Evolutionary conservation across 106 monocot species (phyloP).

Genomic region (Apostasia shenzhenica): DNA sequence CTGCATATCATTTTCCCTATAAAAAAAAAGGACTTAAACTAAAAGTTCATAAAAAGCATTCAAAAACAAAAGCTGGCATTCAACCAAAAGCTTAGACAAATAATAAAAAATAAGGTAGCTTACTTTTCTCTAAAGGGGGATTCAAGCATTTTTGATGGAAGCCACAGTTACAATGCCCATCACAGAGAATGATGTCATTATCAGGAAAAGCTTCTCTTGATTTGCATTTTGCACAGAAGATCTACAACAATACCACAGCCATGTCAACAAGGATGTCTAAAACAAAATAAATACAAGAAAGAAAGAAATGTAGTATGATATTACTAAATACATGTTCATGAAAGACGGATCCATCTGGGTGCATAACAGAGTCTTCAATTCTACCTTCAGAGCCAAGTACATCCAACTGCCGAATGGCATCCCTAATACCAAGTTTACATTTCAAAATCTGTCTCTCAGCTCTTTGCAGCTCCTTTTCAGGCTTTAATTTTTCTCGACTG

Average conservation of each 20-base stretch:
- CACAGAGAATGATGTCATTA: constrained; percentile 72
- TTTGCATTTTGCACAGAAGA: constrained; percentile 77
- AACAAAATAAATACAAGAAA: constrained; percentile 4
- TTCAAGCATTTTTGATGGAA: constrained; percentile 81
- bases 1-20: no score
- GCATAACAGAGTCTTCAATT: constrained; percentile 39
- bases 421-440: constrained; percentile 82
- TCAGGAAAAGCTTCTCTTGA: constrained; percentile 53
- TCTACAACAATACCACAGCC: constrained; percentile 22
- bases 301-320: background rate
- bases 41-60: constrained; percentile 1
- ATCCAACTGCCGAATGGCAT: constrained; percentile 62
- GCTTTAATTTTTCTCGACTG: constrained; percentile 85
- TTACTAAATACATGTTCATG: constrained; percentile 47
- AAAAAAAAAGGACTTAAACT: no score
- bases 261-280: background rate
- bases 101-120: constrained; percentile 3
- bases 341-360: constrained; percentile 58
- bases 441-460: constrained; percentile 68
- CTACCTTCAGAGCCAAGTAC: constrained; percentile 51
- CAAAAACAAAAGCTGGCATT: background rate
- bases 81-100: background rate
- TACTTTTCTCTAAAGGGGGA: constrained; percentile 60
- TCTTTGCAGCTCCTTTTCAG: constrained; percentile 81
- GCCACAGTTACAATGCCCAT: constrained; percentile 61